Evolutionary conservation across 1,284 basidiomycete genomes (phyloP), one percentile per base, ranked within the genome.

Genomic region (Salmacisia buchloeana): DNA sequence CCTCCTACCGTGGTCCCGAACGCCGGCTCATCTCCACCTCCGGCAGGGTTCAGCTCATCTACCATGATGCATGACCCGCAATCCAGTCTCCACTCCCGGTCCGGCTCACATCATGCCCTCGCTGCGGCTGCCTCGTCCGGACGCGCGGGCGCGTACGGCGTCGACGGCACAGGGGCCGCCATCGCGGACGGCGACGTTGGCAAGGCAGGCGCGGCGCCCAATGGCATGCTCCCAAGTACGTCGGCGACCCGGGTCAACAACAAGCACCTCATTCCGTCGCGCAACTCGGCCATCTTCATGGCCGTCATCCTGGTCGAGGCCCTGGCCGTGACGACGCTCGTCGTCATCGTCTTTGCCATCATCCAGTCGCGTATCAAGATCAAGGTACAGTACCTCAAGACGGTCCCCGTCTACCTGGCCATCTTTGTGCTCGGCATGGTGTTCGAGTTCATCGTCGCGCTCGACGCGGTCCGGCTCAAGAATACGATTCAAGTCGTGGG

Each of bases 401-500:
- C 74, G 21, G 65, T 76, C 12, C 68, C 71, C 21, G 71, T 76
- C 35, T 76, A 73, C 56, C 49, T 76, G 21, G 68, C 73, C 29
- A 63, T 76, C 0, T 72, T 74, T 27, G 69, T 75, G 23, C 69
- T 76, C 54, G 74, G 71, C 23, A 66, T 63, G 49, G 62, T 75
- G 4, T 76, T 76, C 41, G 64, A 73, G 57, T 69, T 71, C 23
- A 27, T 69, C 33, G 64, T 76, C 31, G 65, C 73, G 29, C 67
- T 73, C 60, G 74, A 76, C 59, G 73, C 74, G 7, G 64, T 73
- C 0, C 52, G 74, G 12, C 56, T 74, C 34, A 75, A 76, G 60
- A 76, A 76, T 45, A 74, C 74, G 15, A 67, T 76, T 62, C 74
- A 76, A 58, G 41, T 43, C 3, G 74, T 75, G 13, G 73, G 73